Percentiles rank a stretch among this genome's conserved stretches.
These are phyloP conservation scores for Tricholoma furcatifolium DNA, from an alignment of 768 basidiomycete species.

Conservation along the genomic window DNA sequence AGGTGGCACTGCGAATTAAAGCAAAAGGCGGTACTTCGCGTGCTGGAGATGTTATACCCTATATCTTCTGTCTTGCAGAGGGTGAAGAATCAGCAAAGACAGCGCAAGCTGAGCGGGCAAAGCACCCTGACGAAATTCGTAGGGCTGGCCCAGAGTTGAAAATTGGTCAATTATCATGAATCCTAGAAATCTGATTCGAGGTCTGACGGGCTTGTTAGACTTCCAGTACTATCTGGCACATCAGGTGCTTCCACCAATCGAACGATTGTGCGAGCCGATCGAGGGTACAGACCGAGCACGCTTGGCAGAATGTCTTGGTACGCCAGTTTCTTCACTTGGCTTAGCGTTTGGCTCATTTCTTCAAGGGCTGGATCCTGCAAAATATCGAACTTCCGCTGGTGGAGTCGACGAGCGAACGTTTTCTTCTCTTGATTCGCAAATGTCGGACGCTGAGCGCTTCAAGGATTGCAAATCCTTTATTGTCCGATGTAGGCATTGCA, in stretches of 20 bases:
- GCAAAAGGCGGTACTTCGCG: slow-evolving; percentile 76
- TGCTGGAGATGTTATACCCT: slow-evolving; percentile 91
- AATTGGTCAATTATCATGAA: slow-evolving; percentile 56
- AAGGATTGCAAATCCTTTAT: slow-evolving; percentile 68
- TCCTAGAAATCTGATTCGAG: background rate
- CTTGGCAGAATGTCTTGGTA: slow-evolving; percentile 93
- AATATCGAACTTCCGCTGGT: slow-evolving; percentile 44
- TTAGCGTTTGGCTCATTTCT: background rate
- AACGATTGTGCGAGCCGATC: slow-evolving; percentile 93
- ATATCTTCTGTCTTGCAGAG: slow-evolving; percentile 85
- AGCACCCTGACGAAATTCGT: slow-evolving; percentile 90
- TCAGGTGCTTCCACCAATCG: slow-evolving; percentile 92
- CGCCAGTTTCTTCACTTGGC: background rate
- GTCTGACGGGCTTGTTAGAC: slow-evolving; percentile 46
- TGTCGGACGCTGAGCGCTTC: slow-evolving; percentile 87
- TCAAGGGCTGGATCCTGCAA: slow-evolving; percentile 59
- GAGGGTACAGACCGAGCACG: slow-evolving; percentile 92
- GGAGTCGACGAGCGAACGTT: slow-evolving; percentile 65
- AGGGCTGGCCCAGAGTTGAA: slow-evolving; percentile 61
- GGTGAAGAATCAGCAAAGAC: slow-evolving; percentile 70
- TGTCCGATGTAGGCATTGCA: slow-evolving; percentile 77
- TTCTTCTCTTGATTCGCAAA: slow-evolving; percentile 81
- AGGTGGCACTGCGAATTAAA: slow-evolving; percentile 92
- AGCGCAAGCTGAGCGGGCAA: slow-evolving; percentile 86
- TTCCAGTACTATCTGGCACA: slow-evolving; percentile 89